Conservation (phyloP, 495 filamentous ascomycete species). For the Penicillium arizonense region DNA sequence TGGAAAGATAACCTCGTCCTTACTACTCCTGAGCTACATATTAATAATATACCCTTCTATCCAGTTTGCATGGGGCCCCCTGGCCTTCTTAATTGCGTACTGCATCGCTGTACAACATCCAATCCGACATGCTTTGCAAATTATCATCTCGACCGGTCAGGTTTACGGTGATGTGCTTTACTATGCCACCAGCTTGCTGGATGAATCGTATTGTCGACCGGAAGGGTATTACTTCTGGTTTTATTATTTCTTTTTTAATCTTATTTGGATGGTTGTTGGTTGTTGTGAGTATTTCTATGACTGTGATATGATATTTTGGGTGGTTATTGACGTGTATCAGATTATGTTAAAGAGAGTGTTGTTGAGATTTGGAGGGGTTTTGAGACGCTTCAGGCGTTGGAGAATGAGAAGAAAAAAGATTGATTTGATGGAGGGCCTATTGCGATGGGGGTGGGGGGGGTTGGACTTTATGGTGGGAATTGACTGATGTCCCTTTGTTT, state of each 20-base stretch:
- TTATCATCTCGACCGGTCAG: slow-evolving; percentile 68
- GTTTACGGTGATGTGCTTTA: slow-evolving; percentile 81
- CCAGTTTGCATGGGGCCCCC: slow-evolving; percentile 65
- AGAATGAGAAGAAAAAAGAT: too few relatives aligned
- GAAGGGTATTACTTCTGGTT: slow-evolving; percentile 75
- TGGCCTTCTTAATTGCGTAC: slow-evolving; percentile 60
- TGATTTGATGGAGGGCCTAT: too few relatives aligned
- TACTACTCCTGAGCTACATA: not conserved
- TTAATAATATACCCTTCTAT: not conserved
- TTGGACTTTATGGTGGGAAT: too few relatives aligned
- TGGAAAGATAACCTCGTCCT: too few relatives aligned
- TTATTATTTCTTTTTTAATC: slow-evolving; percentile 76
- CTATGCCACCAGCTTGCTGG: slow-evolving; percentile 69
- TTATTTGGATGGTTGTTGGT: slow-evolving; percentile 68
- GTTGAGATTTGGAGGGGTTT: too few relatives aligned
- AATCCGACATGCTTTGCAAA: slow-evolving; percentile 64
- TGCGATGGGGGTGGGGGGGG: too few relatives aligned
- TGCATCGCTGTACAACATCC: slow-evolving; percentile 54
- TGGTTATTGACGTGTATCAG: too few relatives aligned
- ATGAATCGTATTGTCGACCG: slow-evolving; percentile 63
- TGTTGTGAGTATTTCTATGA: too few relatives aligned
- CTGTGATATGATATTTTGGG: too few relatives aligned
- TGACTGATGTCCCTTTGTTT: too few relatives aligned
- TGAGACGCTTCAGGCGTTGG: too few relatives aligned
- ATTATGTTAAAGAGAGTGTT: too few relatives aligned